phyloP scores from a whole-genome alignment of 1,284 basidiomycete species.

The Puccinia horiana region DNA sequence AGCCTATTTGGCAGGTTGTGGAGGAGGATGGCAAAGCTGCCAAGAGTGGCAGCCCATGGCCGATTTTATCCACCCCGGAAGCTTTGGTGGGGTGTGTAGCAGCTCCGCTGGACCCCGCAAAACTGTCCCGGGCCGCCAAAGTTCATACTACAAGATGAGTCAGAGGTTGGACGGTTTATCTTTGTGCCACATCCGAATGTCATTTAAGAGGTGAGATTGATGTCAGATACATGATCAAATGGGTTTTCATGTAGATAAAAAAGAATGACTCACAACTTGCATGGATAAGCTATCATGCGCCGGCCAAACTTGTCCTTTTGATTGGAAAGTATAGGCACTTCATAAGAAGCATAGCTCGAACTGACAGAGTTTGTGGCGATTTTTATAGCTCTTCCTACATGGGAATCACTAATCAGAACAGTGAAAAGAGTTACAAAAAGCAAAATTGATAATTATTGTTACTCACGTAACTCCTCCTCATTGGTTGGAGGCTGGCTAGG shows the following conservation, averaged over 20 bases:
- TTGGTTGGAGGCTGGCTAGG: slow-evolving; percentile 18
- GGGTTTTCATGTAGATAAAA: not conserved
- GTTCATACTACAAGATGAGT: too few species aligned
- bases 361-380: not conserved
- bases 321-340: slow-evolving; percentile 19
- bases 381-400: slow-evolving; percentile 16
- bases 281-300: slow-evolving; percentile 16
- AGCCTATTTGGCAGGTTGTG: too few species aligned
- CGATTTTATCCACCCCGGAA: too few species aligned
- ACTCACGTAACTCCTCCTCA: slow-evolving; percentile 12
- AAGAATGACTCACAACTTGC: not conserved
- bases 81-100: too few species aligned
- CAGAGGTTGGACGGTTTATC: too few species aligned
- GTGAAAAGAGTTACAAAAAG: not conserved
- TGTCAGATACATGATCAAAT: not conserved
- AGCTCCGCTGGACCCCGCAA: too few species aligned
- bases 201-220: not conserved
- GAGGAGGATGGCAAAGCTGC: too few species aligned
- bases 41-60: too few species aligned
- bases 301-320: slow-evolving; percentile 17
- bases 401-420: slow-evolving; percentile 7
- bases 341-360: slow-evolving; percentile 14
- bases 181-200: slow-evolving; percentile 18
- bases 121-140: too few species aligned
- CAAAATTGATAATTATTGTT: not conserved